Percentiles rank a stretch among this genome's conserved stretches.
phyloP scores from a whole-genome alignment of 768 basidiomycete species.

The Tulasnella sp. region DNA sequence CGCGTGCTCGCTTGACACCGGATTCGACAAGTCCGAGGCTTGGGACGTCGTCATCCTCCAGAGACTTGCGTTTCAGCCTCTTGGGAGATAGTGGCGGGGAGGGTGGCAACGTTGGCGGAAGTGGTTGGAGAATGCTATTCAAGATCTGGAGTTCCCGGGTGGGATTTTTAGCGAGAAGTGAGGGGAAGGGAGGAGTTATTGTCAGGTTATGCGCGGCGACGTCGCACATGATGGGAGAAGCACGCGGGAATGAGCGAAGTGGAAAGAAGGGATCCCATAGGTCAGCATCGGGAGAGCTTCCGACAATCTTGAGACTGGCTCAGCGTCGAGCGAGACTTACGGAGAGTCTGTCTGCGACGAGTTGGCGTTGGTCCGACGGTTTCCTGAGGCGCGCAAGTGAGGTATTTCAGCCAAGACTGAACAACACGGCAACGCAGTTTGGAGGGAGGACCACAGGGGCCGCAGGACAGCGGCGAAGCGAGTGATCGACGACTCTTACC shows the following conservation, averaged over 20 bases:
- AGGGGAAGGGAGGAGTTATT: neutral
- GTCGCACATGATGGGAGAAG: conserved; percentile 25
- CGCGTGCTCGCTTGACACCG: conserved; percentile 32
- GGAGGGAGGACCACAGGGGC: neutral
- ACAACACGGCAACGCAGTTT: neutral
- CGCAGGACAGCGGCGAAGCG: neutral
- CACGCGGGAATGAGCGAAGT: conserved; percentile 20
- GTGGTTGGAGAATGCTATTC: conserved; percentile 16
- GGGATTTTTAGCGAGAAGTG: neutral
- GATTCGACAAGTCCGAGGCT: conserved; percentile 93
- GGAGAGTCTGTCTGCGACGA: neutral
- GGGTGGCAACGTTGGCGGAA: conserved; percentile 39
- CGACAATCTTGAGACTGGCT: neutral
- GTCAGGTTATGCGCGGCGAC: conserved; percentile 19
- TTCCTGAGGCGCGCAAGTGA: neutral
- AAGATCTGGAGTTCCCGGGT: conserved; percentile 13
- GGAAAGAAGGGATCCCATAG: conserved; percentile 11
- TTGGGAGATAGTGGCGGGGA: conserved; percentile 82
- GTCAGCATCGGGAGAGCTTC: neutral
- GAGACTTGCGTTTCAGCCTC: conserved; percentile 67
- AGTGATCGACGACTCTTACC: neutral
- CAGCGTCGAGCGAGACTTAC: conserved; percentile 5
- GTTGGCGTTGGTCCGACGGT: neutral
- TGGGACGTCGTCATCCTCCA: conserved; percentile 64
- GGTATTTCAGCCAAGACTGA: conserved; percentile 13